Base-by-base conservation (phyloP, 495 filamentous ascomycete genomes). In the Xylaria curta region DNA sequence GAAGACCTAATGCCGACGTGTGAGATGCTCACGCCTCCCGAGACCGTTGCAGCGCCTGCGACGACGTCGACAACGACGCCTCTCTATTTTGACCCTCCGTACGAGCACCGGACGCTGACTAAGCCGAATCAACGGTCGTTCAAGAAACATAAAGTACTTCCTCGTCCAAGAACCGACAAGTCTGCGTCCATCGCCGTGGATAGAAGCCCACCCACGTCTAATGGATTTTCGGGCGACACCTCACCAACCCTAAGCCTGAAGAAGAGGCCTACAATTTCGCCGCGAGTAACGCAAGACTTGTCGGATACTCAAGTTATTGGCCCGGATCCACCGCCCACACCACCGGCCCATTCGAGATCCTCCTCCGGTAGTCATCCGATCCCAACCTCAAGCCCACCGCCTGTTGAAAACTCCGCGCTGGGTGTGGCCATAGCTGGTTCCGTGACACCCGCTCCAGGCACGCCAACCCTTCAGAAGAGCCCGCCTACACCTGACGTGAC, bases 401-500 rank as follows among this genome's bases (percentile, higher is more conserved):
- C 76, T 62, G 76, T 78, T 42, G 78, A 73, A 58, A 82, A 56
- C 66, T 78, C 79, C 58, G 72, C 76, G 73, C 78, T 74, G 49
- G 82, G 79, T 69, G 72, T 24, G 21, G n/a, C 7, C 10, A 26
- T 40, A 24, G 36, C 42, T n/a, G 62, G 69, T 36, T 49, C 62
- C 33, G 61, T 66, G 51, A 71, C 69, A 26, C 62, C 69, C 40
- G 24, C 17, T 47, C 62, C 69, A 42, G 62, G 69, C 19, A 71
- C 69, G 33, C 69, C 69, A 51, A 71, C 69, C 21, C 61, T 87
- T 73, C 88, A 90, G 68, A 86, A 87, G 62, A 92, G 90, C 71
- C 92, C 91, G 28, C 91, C 90, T 21, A 95, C 90, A 15, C 77
- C 77, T 40, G 91, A 94, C 76, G 87, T 89, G 31, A 93, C 91